These are phyloP conservation scores for Thalassiosira exigua DNA, from an alignment of 352 stramenopile species.

Conservation along the genomic window DNA sequence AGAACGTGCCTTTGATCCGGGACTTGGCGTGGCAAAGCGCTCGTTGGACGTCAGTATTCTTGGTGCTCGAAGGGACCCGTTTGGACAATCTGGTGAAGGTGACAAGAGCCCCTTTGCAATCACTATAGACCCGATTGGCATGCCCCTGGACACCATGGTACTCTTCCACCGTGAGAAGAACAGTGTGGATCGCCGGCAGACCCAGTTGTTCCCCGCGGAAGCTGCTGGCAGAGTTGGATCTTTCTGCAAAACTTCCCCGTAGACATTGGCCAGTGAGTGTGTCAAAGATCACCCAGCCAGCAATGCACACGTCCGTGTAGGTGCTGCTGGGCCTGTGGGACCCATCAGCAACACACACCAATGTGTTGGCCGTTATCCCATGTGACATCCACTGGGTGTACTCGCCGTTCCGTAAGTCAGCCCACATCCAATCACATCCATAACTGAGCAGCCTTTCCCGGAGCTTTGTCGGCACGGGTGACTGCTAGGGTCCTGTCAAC, in stretches of 20 bases:
- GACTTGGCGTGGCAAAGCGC: too few relatives aligned
- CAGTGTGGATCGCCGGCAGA: not conserved
- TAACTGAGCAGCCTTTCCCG: not conserved
- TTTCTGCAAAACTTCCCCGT: constrained; percentile 1
- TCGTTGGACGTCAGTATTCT: too few relatives aligned
- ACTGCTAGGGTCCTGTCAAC: too few relatives aligned
- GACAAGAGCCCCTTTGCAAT: too few relatives aligned
- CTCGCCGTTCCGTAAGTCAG: not conserved
- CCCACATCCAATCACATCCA: too few relatives aligned
- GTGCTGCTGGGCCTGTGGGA: constrained; percentile 10
- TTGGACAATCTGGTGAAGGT: too few relatives aligned
- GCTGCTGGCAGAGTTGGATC: not conserved
- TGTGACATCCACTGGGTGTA: not conserved
- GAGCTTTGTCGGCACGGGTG: too few relatives aligned
- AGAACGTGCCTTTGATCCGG: too few relatives aligned
- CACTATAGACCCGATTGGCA: too few relatives aligned
- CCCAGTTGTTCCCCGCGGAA: not conserved
- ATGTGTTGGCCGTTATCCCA: not conserved
- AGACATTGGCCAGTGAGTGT: not conserved
- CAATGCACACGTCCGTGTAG: not conserved
- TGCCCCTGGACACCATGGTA: too few relatives aligned
- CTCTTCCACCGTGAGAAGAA: constrained; percentile 1
- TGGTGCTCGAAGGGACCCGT: too few relatives aligned
- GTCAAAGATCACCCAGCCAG: constrained; percentile 12
- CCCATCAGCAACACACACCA: constrained; percentile 23